Evolutionary conservation across 2,329 filamentous ascomycete species (phyloP).

Genomic region (Fusarium chlamydosporum): DNA sequence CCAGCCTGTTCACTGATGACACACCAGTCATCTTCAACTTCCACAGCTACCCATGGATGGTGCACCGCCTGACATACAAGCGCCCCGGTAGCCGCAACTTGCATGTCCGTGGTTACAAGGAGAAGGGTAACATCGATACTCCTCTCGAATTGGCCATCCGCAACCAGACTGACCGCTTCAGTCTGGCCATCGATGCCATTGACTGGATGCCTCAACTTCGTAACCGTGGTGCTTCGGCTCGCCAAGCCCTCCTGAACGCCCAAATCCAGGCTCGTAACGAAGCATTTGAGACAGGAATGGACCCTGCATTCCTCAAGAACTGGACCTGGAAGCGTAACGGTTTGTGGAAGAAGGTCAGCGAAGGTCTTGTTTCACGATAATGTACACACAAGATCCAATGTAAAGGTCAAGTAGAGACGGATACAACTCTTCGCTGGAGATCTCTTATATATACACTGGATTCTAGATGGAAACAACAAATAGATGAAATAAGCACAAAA

Average conservation of each 20-base stretch:
- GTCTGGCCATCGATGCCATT: slow-evolving; percentile 81
- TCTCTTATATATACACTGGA: neutral
- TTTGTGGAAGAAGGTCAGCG: slow-evolving; percentile 55
- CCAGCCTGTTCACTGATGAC: slow-evolving; percentile 77
- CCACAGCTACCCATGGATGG: slow-evolving; percentile 85
- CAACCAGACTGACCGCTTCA: slow-evolving; percentile 83
- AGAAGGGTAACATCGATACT: slow-evolving; percentile 89
- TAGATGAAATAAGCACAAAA: slow-evolving; percentile 38
- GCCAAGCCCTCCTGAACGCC: slow-evolving; percentile 74
- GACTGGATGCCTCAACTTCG: slow-evolving; percentile 74
- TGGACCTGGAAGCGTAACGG: slow-evolving; percentile 74
- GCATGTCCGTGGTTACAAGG: slow-evolving; percentile 82
- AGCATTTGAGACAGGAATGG: slow-evolving; percentile 78
- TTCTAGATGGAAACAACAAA: slow-evolving; percentile 31
- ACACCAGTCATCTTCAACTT: slow-evolving; percentile 86
- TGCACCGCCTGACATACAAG: slow-evolving; percentile 83
- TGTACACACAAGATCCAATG: slow-evolving; percentile 11
- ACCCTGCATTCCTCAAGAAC: slow-evolving; percentile 74
- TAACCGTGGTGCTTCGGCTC: slow-evolving; percentile 72
- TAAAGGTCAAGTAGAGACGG: slow-evolving; percentile 17
- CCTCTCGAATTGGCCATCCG: slow-evolving; percentile 83
- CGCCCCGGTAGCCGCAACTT: slow-evolving; percentile 76
- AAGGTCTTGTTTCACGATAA: slow-evolving; percentile 48
- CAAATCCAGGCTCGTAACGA: slow-evolving; percentile 74
- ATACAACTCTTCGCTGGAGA: slow-evolving; percentile 13